Evolutionary conservation across 2,329 filamentous ascomycete genomes (phyloP).

Genomic region (Botrytis galanthina): DNA sequence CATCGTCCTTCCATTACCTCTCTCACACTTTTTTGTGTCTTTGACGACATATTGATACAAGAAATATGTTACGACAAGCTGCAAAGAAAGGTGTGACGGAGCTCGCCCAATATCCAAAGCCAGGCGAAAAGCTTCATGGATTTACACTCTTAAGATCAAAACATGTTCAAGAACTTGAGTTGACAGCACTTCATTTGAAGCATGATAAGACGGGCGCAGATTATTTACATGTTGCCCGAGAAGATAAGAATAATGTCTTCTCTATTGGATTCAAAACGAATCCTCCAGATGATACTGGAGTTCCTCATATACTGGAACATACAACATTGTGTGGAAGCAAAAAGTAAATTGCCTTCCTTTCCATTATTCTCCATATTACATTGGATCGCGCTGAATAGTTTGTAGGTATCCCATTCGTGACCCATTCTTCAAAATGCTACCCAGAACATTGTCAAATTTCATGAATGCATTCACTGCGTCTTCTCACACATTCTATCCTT

Average conservation of each 20-base stretch:
- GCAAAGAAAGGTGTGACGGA: constrained; percentile 65
- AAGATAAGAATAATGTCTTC: constrained; percentile 99
- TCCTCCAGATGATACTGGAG: constrained; percentile 90
- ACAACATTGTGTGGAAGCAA: constrained; percentile 94
- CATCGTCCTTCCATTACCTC: neutral
- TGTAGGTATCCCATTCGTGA: constrained; percentile 90
- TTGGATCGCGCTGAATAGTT: constrained; percentile 35
- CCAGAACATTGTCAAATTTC: constrained; percentile 96
- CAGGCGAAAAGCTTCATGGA: constrained; percentile 85
- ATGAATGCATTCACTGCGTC: constrained; percentile 99
- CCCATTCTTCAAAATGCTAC: constrained; percentile 99
- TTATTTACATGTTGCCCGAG: constrained; percentile 89
- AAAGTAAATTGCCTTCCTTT: constrained; percentile 57
- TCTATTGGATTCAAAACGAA: constrained; percentile 99
- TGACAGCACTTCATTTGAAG: constrained; percentile 85
- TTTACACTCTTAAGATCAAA: constrained; percentile 89
- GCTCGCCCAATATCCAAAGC: constrained; percentile 69
- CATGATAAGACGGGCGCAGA: constrained; percentile 96
- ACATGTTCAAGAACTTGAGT: constrained; percentile 88
- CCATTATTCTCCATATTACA: constrained; percentile 3
- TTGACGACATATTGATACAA: constrained; percentile 11
- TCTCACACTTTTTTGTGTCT: neutral
- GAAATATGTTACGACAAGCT: constrained; percentile 50
- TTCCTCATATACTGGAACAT: constrained; percentile 96
- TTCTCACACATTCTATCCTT: constrained; percentile 96